These are phyloP conservation scores for Nigrograna mackinnonii DNA, from an alignment of 2,329 filamentous ascomycete species.

Conservation along the genomic window DNA sequence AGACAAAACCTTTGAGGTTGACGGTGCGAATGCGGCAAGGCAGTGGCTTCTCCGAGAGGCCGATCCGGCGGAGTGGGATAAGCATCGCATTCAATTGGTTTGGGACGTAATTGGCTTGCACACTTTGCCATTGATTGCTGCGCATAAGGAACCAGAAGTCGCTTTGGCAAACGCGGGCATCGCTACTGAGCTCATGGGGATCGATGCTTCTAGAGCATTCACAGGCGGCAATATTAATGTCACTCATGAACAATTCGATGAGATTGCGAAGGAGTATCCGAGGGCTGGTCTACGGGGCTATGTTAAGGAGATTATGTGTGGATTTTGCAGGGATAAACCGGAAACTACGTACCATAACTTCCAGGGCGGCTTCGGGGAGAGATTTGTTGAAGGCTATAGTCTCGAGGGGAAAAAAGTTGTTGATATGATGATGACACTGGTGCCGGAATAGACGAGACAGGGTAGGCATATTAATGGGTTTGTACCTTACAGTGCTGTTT, in stretches of 20 bases:
- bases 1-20: conserved; percentile 56
- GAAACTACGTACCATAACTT: conserved; percentile 42
- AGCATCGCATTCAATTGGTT: conserved; percentile 48
- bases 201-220: conserved; percentile 28
- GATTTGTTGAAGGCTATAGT: conserved; percentile 40
- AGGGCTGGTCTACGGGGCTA: conserved; percentile 35
- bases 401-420: conserved; percentile 22
- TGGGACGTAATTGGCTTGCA: conserved; percentile 57
- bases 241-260: conserved; percentile 37
- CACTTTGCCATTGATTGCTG: conserved; percentile 23
- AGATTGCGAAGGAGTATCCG: conserved; percentile 40
- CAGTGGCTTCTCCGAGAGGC: conserved; percentile 29
- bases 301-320: conserved; percentile 43
- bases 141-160: conserved; percentile 12
- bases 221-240: conserved; percentile 40
- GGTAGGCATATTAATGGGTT: no score
- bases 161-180: conserved; percentile 5
- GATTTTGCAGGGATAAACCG: conserved; percentile 47
- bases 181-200: conserved; percentile 6
- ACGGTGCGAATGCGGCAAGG: conserved; percentile 51
- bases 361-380: conserved; percentile 38
- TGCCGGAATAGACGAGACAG: no score
- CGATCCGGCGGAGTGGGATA: conserved; percentile 36
- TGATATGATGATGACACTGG: no score
- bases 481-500: no score